These are phyloP conservation scores for Pelargonium australe DNA, from an alignment of 441 rosid genomes.

Conservation along the genomic window DNA sequence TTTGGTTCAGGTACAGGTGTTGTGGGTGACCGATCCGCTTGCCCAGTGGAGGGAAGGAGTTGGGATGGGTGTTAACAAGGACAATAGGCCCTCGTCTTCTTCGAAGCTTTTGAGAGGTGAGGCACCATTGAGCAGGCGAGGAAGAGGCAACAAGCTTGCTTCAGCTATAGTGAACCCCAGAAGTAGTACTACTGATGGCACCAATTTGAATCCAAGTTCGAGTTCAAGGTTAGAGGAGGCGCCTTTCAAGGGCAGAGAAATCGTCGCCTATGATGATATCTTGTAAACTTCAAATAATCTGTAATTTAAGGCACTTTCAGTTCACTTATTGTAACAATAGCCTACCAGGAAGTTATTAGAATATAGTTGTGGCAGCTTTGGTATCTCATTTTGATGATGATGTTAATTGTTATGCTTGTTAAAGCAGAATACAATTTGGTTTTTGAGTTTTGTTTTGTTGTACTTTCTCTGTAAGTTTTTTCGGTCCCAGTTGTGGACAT, in stretches of 20 bases:
- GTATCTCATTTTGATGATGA: background rate
- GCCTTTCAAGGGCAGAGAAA: slow-evolving; percentile 54
- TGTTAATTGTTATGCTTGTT: too few species aligned
- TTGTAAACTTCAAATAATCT: slow-evolving; percentile 27
- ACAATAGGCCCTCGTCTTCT: slow-evolving; percentile 27
- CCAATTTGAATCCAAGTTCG: background rate
- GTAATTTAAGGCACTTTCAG: background rate
- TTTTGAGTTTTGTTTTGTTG: too few species aligned
- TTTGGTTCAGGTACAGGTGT: slow-evolving; percentile 51
- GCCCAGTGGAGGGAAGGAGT: slow-evolving; percentile 69
- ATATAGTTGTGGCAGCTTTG: background rate
- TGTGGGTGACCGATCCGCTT: slow-evolving; percentile 72
- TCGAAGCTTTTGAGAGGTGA: slow-evolving; percentile 66
- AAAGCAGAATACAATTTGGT: too few species aligned
- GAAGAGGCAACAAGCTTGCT: slow-evolving; percentile 66
- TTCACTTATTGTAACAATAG: background rate
- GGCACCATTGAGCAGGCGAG: slow-evolving; percentile 66
- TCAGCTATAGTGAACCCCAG: slow-evolving; percentile 62
- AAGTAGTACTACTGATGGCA: slow-evolving; percentile 23
- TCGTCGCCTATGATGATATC: slow-evolving; percentile 75
- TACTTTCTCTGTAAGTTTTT: too few species aligned
- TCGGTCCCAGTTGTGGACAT: too few species aligned
- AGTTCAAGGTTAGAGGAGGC: slow-evolving; percentile 21
- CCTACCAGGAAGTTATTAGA: background rate
- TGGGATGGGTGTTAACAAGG: slow-evolving; percentile 35